Conservation (phyloP, 2,329 filamentous ascomycete species). For the Neofusicoccum parvum region DNA sequence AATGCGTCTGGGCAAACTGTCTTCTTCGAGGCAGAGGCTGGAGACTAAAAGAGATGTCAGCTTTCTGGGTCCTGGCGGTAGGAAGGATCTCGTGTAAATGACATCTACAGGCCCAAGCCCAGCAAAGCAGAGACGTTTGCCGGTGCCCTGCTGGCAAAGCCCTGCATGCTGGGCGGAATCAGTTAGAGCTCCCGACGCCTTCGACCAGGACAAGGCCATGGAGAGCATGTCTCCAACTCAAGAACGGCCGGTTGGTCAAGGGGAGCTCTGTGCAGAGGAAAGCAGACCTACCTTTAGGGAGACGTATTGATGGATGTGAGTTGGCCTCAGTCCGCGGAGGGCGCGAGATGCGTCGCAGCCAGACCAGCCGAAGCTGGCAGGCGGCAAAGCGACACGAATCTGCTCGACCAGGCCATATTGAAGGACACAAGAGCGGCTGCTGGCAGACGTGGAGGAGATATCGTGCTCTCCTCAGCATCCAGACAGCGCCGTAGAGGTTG, state of each 20-base stretch:
- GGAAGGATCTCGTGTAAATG: not conserved
- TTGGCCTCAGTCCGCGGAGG: not conserved
- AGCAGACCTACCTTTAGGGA: not conserved
- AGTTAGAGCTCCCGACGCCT: not conserved
- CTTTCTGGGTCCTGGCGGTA: not conserved
- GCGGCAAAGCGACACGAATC: too few species aligned
- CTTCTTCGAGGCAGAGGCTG: not conserved
- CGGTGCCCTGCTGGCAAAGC: not conserved
- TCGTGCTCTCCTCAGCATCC: not conserved
- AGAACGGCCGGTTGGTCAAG: too few species aligned
- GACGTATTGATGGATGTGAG: not conserved
- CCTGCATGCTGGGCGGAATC: not conserved
- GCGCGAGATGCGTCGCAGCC: not conserved
- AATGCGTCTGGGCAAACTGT: conserved; percentile 1
- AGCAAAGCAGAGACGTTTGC: not conserved
- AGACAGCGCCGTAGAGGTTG: conserved; percentile 11
- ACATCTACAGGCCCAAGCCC: not conserved
- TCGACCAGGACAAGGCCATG: not conserved
- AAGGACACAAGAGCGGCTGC: not conserved
- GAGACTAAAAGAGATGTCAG: not conserved
- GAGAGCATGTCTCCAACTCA: not conserved
- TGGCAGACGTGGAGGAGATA: not conserved
- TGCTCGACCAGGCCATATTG: not conserved
- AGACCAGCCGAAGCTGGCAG: not conserved
- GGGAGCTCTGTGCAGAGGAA: not conserved